These are phyloP conservation scores for Persicaria tinctoria DNA, from an alignment of 148 eudicot genomes.

Conservation along the genomic window DNA sequence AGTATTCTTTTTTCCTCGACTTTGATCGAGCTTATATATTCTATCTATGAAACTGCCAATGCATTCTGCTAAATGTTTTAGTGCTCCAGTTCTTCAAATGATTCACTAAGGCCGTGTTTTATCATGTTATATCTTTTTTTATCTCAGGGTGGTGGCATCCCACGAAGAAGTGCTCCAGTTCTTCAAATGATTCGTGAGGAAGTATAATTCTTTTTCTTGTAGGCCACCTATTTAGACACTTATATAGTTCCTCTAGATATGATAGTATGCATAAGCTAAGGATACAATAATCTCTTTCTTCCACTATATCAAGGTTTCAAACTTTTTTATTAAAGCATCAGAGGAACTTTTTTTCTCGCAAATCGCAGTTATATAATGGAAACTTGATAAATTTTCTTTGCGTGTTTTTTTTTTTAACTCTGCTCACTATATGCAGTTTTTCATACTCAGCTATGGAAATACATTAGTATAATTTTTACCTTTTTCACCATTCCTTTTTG, in stretches of 20 bases:
- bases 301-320: not conserved
- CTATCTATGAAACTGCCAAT: not conserved
- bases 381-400: not conserved
- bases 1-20: not conserved
- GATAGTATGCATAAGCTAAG: not conserved
- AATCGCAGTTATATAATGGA: not conserved
- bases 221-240: not conserved
- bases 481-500: not conserved
- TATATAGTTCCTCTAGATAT: not conserved
- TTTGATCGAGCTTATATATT: not conserved
- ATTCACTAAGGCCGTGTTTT: not conserved
- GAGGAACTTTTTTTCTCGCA: not conserved
- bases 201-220: slow-evolving; percentile 33
- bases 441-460: not conserved
- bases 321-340: not conserved
- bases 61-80: not conserved
- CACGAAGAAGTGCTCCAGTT: slow-evolving; percentile 87
- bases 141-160: slow-evolving; percentile 81
- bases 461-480: too few relatives aligned
- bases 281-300: not conserved
- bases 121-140: not conserved
- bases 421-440: not conserved
- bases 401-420: not conserved
- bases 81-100: too few relatives aligned
- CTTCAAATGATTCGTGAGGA: slow-evolving; percentile 85